phyloP scores from a whole-genome alignment of 805 yeast genomes.

The Cyberlindnera americana region DNA sequence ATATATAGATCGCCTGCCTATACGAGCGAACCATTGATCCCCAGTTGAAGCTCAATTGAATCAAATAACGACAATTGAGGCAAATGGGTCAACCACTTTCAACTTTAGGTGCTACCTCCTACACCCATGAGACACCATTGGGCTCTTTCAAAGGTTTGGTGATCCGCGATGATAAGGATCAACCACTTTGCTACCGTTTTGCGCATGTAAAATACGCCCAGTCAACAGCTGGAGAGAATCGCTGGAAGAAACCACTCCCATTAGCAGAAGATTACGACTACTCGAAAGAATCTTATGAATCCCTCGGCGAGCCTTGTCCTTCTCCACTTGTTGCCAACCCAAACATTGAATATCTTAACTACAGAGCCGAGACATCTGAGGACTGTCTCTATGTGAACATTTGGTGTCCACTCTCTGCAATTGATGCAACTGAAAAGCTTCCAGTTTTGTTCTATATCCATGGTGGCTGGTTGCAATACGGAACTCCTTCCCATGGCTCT shows the following conservation, averaged over 20 bases:
- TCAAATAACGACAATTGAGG: too few relatives aligned
- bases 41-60: too few relatives aligned
- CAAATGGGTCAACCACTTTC: constrained; percentile 14
- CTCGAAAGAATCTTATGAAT: constrained; percentile 32
- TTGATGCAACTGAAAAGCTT: constrained; percentile 34
- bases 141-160: constrained; percentile 7
- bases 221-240: constrained; percentile 29
- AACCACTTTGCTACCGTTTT: constrained; percentile 18
- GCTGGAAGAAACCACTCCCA: constrained; percentile 34
- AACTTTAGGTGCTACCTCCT: constrained; percentile 4
- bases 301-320: constrained; percentile 35
- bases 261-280: constrained; percentile 34
- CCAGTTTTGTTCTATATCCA: constrained; percentile 41
- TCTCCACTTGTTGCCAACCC: constrained; percentile 25
- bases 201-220: constrained; percentile 33
- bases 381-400: constrained; percentile 35
- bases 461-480: constrained; percentile 41
- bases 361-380: constrained; percentile 23
- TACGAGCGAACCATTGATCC: too few relatives aligned
- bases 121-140: constrained; percentile 3
- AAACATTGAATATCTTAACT: constrained; percentile 11
- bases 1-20: too few relatives aligned
- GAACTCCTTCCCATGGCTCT: constrained; percentile 8
- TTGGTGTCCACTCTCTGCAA: constrained; percentile 36
- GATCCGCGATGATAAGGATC: constrained; percentile 6